Evolutionary conservation across 169 alveolate species (phyloP).

Genomic region (Cryptosporidium ubiquitum): DNA sequence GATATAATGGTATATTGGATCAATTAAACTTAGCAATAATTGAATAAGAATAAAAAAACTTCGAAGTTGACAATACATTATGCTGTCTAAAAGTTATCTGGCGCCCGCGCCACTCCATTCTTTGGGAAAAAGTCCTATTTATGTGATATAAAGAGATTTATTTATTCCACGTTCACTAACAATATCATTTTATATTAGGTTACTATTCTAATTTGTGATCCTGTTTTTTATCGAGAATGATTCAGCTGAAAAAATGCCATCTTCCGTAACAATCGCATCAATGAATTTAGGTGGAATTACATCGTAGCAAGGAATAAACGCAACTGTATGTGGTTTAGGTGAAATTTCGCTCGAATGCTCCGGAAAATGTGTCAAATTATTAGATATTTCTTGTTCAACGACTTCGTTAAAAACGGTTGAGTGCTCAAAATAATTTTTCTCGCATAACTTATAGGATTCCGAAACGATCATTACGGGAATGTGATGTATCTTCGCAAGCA

Average conservation of each 20-base stretch:
- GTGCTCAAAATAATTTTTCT: constrained; percentile 50
- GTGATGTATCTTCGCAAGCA: constrained; percentile 48
- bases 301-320: constrained; percentile 49
- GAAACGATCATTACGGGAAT: constrained; percentile 59
- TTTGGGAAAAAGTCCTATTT: neutral
- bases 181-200: neutral
- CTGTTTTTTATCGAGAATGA: constrained; percentile 14
- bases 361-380: neutral
- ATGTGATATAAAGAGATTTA: neutral
- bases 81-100: neutral
- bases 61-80: neutral
- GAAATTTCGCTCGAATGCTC: neutral
- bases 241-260: constrained; percentile 37
- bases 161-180: neutral
- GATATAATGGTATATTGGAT: neutral
- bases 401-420: constrained; percentile 56
- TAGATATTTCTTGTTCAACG: constrained; percentile 3
- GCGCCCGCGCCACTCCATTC: neutral
- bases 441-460: constrained; percentile 60
- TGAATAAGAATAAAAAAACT: neutral
- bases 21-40: neutral
- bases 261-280: constrained; percentile 61
- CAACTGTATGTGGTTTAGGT: neutral
- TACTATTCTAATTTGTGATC: neutral
- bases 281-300: constrained; percentile 65